Conservation (phyloP, 2,329 filamentous ascomycete species). For the Rhynchosporium graminicola region DNA sequence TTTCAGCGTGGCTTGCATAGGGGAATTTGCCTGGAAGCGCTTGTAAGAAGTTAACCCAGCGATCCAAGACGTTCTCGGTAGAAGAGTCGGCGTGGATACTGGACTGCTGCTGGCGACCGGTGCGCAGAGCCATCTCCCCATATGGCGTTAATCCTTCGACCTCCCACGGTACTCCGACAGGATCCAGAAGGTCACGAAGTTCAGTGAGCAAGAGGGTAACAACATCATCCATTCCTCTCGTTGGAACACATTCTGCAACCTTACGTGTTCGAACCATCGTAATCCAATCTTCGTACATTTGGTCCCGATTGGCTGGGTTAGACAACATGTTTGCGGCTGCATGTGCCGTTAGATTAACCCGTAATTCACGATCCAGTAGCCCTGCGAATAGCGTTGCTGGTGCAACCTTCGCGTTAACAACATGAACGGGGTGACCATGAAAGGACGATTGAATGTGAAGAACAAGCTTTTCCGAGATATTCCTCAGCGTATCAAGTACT, state of each 20-base stretch:
- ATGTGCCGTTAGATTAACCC: constrained; percentile 91
- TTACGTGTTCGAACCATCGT: constrained; percentile 63
- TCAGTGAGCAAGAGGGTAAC: constrained; percentile 64
- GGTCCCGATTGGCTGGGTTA: constrained; percentile 83
- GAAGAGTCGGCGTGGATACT: constrained; percentile 45
- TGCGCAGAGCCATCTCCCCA: constrained; percentile 55
- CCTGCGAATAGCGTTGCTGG: constrained; percentile 88
- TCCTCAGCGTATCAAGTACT: constrained; percentile 83
- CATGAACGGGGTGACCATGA: constrained; percentile 79
- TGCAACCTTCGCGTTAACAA: constrained; percentile 81
- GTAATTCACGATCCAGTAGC: constrained; percentile 80
- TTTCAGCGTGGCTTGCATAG: constrained; percentile 68
- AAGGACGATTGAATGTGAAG: constrained; percentile 83
- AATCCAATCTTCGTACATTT: constrained; percentile 95
- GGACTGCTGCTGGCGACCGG: constrained; percentile 45
- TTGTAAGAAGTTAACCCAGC: constrained; percentile 73
- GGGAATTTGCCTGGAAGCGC: constrained; percentile 71
- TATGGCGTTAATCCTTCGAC: constrained; percentile 63
- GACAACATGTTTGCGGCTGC: constrained; percentile 91
- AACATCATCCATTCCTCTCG: constrained; percentile 65
- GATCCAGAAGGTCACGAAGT: constrained; percentile 70
- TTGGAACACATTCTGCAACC: constrained; percentile 63
- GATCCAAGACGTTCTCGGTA: constrained; percentile 70
- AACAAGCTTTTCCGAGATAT: constrained; percentile 80
- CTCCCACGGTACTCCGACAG: constrained; percentile 65